Conservation (phyloP, 805 yeast genomes). For the Sugiyamaella smithiae region DNA sequence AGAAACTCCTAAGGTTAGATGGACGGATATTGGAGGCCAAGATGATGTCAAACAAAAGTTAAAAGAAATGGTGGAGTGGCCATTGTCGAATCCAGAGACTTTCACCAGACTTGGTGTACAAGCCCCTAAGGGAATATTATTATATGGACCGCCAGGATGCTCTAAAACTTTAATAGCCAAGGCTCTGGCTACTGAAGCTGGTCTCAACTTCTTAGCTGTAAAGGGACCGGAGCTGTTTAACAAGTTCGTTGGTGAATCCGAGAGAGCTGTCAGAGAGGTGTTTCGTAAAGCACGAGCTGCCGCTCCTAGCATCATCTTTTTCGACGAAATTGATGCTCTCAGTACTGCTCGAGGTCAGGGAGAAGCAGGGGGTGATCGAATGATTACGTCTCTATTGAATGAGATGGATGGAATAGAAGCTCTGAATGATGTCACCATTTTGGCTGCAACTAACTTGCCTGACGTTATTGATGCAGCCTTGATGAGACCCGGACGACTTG, state of each 20-base stretch:
- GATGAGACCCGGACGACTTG: conserved; percentile 92
- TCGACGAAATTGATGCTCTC: conserved; percentile 95
- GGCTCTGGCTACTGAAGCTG: conserved; percentile 93
- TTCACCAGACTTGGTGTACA: conserved; percentile 74
- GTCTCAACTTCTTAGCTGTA: conserved; percentile 87
- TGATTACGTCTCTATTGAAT: conserved; percentile 82
- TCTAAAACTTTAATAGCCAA: conserved; percentile 94
- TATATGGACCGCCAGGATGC: conserved; percentile 99
- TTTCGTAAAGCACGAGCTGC: conserved; percentile 94
- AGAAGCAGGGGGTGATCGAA: conserved; percentile 66
- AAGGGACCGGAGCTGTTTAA: conserved; percentile 96
- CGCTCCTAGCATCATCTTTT: conserved; percentile 88
- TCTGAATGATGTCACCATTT: conserved; percentile 84
- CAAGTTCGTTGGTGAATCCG: conserved; percentile 95
- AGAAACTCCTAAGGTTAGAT: conserved; percentile 89
- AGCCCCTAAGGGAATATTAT: conserved; percentile 88
- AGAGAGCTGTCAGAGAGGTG: conserved; percentile 87
- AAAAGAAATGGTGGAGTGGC: conserved; percentile 88
- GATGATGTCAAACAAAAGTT: conserved; percentile 74
- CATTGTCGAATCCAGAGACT: conserved; percentile 75
- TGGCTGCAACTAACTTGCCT: conserved; percentile 97
- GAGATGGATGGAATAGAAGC: conserved; percentile 98
- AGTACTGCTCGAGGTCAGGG: conserved; percentile 67
- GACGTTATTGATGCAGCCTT: conserved; percentile 90
- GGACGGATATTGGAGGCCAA: conserved; percentile 98